Evolutionary conservation across 2,329 filamentous ascomycete species (phyloP), one percentile per base, ranked within the genome.

Genomic region (Colletotrichum lupini): DNA sequence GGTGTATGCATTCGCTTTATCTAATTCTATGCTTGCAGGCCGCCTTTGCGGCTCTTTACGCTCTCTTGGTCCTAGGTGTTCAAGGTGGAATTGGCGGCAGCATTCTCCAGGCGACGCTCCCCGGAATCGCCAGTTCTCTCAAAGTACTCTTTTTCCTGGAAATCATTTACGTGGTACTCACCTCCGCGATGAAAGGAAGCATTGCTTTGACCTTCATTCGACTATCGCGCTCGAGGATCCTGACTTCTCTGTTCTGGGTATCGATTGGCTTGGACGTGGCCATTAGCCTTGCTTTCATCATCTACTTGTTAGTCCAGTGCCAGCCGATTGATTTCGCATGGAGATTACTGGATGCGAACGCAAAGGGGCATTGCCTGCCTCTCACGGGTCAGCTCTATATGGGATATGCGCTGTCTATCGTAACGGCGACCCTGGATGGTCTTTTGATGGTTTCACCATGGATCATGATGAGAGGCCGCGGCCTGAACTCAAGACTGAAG

Each of bases 151-250:
- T 72, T 30, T 72, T 72, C 42, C 37, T 72, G 8, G 69, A 72
- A 32, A 72, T 72, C 22, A 72, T 72, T 4, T 72, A 72, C 16
- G 69, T 72, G 1, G 69, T 72, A 4, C 69, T 72, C 28, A 72
- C 69, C 19, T 72, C 69, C 1, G 69, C 69, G 22, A 72, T 72
- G 69, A 72, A 72, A 55, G 69, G 65, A 7, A 72, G 69, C 16
- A 72, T 72, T n/a, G 69, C 69, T 3, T 49, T 72, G 8, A 72
- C 69, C 1, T 72, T 72, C 16, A 72, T 72, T 42, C 69, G 28
- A n/a, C 57, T 72, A 3, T 72, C 69, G 19, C 69, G 65, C 28
- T 72, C 69, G 1, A 72, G 22, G 58, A 14, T 63, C 14, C 65
- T 72, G 4, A 72, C 22, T 7, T 5, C 8, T 7, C 52, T 72